Evolutionary conservation across 2,329 filamentous ascomycete species (phyloP).

Genomic region (Dendryphion nanum): DNA sequence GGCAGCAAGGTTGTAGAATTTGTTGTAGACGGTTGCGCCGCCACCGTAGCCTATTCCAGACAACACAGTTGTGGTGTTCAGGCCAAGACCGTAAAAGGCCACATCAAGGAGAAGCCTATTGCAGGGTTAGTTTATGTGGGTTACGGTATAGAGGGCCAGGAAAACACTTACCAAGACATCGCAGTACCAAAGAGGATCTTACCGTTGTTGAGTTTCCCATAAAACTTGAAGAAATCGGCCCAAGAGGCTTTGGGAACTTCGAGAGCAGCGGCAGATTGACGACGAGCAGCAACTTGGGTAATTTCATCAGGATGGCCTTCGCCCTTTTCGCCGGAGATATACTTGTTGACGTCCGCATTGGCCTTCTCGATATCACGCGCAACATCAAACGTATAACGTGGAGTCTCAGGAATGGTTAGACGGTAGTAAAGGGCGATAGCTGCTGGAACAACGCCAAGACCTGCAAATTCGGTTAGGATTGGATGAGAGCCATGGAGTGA

Average conservation of each 20-base stretch:
- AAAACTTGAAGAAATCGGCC: conserved; percentile 70
- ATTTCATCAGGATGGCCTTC: conserved; percentile 68
- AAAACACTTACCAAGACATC: conserved; percentile 61
- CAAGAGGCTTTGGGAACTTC: conserved; percentile 69
- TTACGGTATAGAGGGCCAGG: neutral
- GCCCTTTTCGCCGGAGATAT: conserved; percentile 62
- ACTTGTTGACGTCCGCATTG: conserved; percentile 70
- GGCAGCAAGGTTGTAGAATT: conserved; percentile 70
- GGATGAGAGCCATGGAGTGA: neutral
- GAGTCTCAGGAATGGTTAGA: conserved; percentile 43
- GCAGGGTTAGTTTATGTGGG: neutral
- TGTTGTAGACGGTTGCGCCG: conserved; percentile 64
- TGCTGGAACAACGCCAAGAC: conserved; percentile 47
- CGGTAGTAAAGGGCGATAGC: conserved; percentile 43
- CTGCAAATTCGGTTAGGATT: conserved; percentile 42
- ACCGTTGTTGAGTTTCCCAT: conserved; percentile 68
- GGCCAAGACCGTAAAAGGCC: conserved; percentile 57
- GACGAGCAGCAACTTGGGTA: conserved; percentile 58
- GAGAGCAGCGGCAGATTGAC: conserved; percentile 55
- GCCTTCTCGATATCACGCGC: conserved; percentile 49
- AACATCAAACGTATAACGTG: conserved; percentile 44
- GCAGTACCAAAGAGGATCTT: conserved; percentile 75
- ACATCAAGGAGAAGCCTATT: conserved; percentile 57
- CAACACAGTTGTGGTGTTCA: conserved; percentile 74
- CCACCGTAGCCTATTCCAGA: conserved; percentile 67